Evolutionary conservation across 2,329 filamentous ascomycete species (phyloP), one percentile per base, ranked within the genome.

Genomic region (Colletotrichum aenigma): DNA sequence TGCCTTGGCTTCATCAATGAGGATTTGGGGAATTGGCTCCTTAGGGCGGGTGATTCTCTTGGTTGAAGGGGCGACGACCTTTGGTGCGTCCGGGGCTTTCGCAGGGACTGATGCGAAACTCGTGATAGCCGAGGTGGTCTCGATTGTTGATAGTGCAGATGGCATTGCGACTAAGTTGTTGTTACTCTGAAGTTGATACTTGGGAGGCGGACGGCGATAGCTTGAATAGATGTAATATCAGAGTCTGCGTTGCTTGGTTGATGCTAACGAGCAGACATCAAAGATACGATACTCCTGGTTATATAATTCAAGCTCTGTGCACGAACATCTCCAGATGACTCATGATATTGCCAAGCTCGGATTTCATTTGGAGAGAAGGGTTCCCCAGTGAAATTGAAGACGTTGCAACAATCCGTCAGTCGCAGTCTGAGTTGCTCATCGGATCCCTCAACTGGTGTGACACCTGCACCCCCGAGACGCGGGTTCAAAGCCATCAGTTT

Each of bases 401-500:
- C 36, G 7, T 38, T 18, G 36, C 7, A 2, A 38, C 36, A 9
- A 38, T 38, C 7, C 36, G 15, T 9, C 36, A 38, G 36, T 38
- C 15, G 36, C 15, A 18, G 36, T 38, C 18, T 36, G 34, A 7
- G 34, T 36, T 36, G 34, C 13, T n/a, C n/a, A 1, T n/a, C 38
- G 18, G 38, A 43, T 43, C 16, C 7, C 9, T n/a, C 5, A n/a
- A n/a, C n/a, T 0, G 38, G n/a, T 10, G 18, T 3, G 38, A 43
- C 8, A 18, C 18, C 1, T 43, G 0, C 16, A 43, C 18, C 8
- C 18, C 38, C 2, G 4, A 0, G 38, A 43, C 38, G 9, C 9
- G 38, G 16, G 3, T 10, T n/a, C 18, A 2, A 43, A 43, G 36
- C 0, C 15, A 18, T 18, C 16, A 4, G 36, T 43, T 43, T 18